Evolutionary conservation across 805 yeast species (phyloP).

Genomic region (Pichia eremophila): DNA sequence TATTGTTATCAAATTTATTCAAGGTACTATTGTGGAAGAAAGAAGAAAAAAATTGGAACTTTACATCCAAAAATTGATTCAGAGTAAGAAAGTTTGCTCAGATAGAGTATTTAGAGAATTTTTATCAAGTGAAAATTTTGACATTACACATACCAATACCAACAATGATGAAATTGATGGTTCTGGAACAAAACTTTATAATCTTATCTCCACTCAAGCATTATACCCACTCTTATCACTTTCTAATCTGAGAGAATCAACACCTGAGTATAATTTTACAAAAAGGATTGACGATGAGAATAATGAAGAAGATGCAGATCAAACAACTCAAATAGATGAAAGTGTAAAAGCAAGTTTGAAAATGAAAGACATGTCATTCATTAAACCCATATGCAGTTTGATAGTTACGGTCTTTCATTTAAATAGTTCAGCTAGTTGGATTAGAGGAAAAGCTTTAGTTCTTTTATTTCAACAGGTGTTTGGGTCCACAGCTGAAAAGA

Average conservation of each 20-base stretch:
- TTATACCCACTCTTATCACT: conserved; percentile 6
- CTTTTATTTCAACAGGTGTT: conserved; percentile 75
- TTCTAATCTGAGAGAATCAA: not conserved
- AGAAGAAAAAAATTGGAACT: conserved; percentile 52
- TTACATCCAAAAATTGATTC: conserved; percentile 50
- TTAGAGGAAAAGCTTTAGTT: conserved; percentile 75
- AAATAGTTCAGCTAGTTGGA: conserved; percentile 55
- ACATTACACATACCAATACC: conserved; percentile 6
- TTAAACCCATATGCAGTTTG: conserved; percentile 74
- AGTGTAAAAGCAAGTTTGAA: not conserved
- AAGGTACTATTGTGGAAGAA: conserved; percentile 50
- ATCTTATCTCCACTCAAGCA: conserved; percentile 23
- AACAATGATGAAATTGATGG: conserved; percentile 13
- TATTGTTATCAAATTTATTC: conserved; percentile 65
- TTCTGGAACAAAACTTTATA: conserved; percentile 25
- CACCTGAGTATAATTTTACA: not conserved
- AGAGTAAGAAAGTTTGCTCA: conserved; percentile 61
- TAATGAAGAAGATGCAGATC: not conserved
- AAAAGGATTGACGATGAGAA: no score
- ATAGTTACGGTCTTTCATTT: conserved; percentile 62
- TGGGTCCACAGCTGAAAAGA: conserved; percentile 77
- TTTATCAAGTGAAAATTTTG: conserved; percentile 62
- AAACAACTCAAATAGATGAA: not conserved
- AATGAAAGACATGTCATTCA: conserved; percentile 37
- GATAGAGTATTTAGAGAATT: conserved; percentile 67